phyloP scores from a whole-genome alignment of 495 filamentous ascomycete genomes.

The Bryoglossum gracile region DNA sequence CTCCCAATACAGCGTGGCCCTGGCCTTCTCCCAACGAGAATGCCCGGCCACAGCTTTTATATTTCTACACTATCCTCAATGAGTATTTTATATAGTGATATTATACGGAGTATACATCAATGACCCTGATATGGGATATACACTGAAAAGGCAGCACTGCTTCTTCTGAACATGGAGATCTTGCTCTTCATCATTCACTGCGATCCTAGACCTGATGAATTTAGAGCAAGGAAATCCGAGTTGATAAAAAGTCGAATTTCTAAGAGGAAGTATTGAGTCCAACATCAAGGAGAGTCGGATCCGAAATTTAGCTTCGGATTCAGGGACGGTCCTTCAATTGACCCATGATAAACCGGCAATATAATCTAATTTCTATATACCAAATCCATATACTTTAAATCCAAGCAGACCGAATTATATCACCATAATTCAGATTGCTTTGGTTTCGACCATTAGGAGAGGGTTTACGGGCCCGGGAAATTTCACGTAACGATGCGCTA shows the following conservation, averaged over 20 bases:
- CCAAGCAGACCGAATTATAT: not conserved
- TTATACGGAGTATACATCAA: not conserved
- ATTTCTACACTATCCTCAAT: not conserved
- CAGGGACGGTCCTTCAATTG: not conserved
- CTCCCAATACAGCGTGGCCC: not conserved
- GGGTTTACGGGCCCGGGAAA: not conserved
- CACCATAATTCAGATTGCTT: not conserved
- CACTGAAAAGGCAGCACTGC: not conserved
- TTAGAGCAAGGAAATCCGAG: not conserved
- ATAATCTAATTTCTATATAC: constrained; percentile 1
- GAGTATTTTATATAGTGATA: not conserved
- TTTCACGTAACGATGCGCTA: not conserved
- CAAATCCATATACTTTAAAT: constrained; percentile 1
- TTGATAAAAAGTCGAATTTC: not conserved
- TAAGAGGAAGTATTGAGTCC: not conserved
- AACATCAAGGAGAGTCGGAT: not conserved
- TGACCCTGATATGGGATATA: not conserved
- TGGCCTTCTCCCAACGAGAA: not conserved
- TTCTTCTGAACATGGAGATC: not conserved
- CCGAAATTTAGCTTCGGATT: not conserved
- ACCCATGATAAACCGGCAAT: not conserved
- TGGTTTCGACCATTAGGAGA: not conserved
- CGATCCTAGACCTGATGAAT: not conserved
- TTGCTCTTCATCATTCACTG: not conserved
- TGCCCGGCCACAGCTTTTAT: not conserved